These are phyloP conservation scores for Pseudonectria buxi DNA, from an alignment of 2,329 filamentous ascomycete genomes.

Conservation along the genomic window DNA sequence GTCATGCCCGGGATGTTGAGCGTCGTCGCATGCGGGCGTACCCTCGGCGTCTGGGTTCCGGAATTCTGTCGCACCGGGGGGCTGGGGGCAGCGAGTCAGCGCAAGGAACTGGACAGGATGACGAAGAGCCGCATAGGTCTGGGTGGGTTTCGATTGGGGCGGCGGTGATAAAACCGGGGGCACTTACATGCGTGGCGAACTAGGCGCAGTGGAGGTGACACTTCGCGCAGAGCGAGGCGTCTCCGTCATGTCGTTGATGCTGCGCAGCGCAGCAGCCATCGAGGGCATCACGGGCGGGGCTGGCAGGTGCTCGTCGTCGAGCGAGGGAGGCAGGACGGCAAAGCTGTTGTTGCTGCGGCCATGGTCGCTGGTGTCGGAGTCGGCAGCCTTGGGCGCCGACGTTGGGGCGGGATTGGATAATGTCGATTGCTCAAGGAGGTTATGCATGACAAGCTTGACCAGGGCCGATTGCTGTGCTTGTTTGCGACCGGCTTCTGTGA, in stretches of 20 bases:
- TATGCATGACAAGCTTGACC: constrained; percentile 41
- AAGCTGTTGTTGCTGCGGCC: constrained; percentile 23
- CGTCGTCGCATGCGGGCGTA: constrained; percentile 80
- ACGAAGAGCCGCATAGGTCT: constrained; percentile 16
- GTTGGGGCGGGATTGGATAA: constrained; percentile 22
- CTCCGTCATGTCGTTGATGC: constrained; percentile 40
- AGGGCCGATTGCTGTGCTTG: constrained; percentile 36
- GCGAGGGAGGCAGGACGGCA: constrained; percentile 29
- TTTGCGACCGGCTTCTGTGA: constrained; percentile 25
- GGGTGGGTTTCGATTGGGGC: constrained; percentile 13
- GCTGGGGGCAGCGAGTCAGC: constrained; percentile 35
- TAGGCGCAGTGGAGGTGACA: constrained; percentile 51
- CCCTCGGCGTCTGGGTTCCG: constrained; percentile 67
- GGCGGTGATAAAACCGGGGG: constrained; percentile 8
- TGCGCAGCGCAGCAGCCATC: constrained; percentile 36
- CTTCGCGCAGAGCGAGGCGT: constrained; percentile 52
- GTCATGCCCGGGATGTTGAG: constrained; percentile 96
- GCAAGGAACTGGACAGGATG: constrained; percentile 9
- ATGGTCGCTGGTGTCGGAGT: constrained; percentile 24
- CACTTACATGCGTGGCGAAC: constrained; percentile 52
- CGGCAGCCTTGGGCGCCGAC: constrained; percentile 24
- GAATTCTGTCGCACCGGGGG: constrained; percentile 67
- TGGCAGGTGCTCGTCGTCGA: constrained; percentile 25
- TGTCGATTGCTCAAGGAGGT: constrained; percentile 29
- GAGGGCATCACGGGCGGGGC: constrained; percentile 25